Conservation (phyloP, 345 rosid genomes). For the Kandelia obovata region DNA sequence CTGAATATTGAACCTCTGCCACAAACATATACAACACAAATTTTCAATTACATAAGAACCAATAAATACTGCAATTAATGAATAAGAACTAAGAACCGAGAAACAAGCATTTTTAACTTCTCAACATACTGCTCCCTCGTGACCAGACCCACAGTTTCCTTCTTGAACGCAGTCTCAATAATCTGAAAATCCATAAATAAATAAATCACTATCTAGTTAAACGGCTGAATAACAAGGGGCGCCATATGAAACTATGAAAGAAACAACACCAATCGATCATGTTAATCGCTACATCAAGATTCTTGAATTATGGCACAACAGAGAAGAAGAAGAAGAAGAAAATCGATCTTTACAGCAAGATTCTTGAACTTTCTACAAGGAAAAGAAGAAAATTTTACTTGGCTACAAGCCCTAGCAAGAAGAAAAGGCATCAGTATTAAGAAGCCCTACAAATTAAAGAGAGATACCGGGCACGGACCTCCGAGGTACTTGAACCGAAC, state of each 20-base stretch:
- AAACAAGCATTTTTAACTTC: conserved; percentile 51
- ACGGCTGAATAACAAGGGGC: no score
- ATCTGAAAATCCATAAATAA: conserved; percentile 39
- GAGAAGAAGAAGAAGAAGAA: no score
- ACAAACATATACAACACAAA: background rate
- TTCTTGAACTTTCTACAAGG: no score
- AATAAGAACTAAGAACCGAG: no score
- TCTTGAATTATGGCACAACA: no score
- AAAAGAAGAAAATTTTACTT: no score
- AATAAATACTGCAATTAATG: background rate
- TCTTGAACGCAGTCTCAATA: conserved; percentile 98
- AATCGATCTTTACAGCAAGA: no score
- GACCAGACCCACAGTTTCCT: conserved; percentile 92
- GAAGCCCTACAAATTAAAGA: background rate
- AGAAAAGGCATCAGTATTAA: background rate
- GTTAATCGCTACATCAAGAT: no score
- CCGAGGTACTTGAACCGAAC: conserved; percentile 89
- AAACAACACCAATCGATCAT: no score
- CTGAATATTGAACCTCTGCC: conserved; percentile 85
- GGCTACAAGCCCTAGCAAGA: conserved; percentile 9
- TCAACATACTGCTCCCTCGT: conserved; percentile 97
- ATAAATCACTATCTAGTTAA: background rate
- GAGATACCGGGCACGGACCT: conserved; percentile 37
- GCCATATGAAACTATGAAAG: no score
- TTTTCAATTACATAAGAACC: background rate